These are phyloP conservation scores for Rhododendron ovatum DNA, from an alignment of 148 eudicot species.

Conservation along the genomic window DNA sequence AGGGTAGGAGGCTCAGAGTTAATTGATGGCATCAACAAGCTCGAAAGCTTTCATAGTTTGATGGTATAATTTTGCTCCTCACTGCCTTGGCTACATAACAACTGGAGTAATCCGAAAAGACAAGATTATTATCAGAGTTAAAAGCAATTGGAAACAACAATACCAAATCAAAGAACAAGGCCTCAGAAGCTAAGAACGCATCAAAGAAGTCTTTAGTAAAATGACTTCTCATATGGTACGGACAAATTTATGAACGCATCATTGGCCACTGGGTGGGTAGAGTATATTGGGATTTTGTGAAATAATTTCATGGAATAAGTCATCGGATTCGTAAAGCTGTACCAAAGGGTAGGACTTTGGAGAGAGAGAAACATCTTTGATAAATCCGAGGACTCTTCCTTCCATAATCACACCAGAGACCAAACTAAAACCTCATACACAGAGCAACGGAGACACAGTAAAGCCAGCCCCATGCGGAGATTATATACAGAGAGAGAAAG, in stretches of 20 bases:
- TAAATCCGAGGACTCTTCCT: background rate
- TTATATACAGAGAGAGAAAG: background rate
- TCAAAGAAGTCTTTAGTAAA: background rate
- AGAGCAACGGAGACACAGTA: background rate
- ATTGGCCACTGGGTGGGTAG: background rate
- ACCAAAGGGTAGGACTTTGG: background rate
- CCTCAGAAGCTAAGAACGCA: background rate
- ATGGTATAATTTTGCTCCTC: constrained; percentile 23
- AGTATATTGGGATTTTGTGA: background rate
- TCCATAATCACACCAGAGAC: background rate
- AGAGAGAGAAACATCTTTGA: background rate
- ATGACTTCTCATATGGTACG: constrained; percentile 7
- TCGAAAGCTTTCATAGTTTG: constrained; percentile 29
- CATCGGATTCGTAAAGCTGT: background rate
- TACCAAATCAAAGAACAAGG: background rate
- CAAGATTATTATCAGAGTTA: background rate
- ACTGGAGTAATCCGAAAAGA: background rate
- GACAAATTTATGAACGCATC: background rate
- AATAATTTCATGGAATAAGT: no score
- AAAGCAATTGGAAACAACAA: background rate
- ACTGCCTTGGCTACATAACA: background rate
- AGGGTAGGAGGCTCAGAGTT: constrained; percentile 18
- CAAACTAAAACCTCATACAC: background rate
- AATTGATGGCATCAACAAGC: constrained; percentile 24
- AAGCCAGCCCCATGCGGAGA: background rate